Percentiles rank a stretch among this genome's conserved stretches.
phyloP scores from a whole-genome alignment of 192 early-diverging fungal genomes.

The Gonapodya sp. region DNA sequence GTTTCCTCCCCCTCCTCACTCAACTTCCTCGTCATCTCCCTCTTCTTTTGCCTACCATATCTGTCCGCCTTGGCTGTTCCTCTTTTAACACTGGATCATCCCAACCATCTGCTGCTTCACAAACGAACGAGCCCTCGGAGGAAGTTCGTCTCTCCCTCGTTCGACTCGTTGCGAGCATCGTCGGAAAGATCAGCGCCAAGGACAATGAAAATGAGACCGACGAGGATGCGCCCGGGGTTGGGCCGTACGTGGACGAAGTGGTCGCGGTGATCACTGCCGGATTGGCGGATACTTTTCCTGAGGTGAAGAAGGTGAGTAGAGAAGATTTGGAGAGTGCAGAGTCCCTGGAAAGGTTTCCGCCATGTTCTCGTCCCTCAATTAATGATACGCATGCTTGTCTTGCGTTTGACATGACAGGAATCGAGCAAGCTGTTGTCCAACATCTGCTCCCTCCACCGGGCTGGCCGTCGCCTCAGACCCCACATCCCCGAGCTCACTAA shows the following conservation, averaged over 20 bases:
- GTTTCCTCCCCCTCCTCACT: not conserved
- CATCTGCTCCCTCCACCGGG: constrained; percentile 17
- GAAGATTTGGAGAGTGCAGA: too few relatives aligned
- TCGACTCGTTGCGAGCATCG: constrained; percentile 20
- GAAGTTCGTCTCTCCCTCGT: constrained; percentile 30
- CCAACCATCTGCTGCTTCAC: constrained; percentile 8
- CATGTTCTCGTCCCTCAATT: too few relatives aligned
- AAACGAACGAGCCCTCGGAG: constrained; percentile 39
- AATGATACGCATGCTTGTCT: too few relatives aligned
- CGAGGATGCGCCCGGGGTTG: constrained; percentile 15
- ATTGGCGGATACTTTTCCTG: constrained; percentile 38
- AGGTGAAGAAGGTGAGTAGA: constrained; percentile 36
- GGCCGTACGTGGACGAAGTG: constrained; percentile 38
- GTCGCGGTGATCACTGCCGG: constrained; percentile 28
- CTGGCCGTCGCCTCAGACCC: constrained; percentile 13
- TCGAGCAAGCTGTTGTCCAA: constrained; percentile 29
- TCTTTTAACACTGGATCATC: constrained; percentile 21
- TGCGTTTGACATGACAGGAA: too few relatives aligned
- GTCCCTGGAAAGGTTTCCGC: too few relatives aligned
- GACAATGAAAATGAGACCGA: constrained; percentile 1
- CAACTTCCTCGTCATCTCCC: not conserved
- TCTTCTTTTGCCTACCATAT: not conserved
- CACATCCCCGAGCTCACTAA: constrained; percentile 30
- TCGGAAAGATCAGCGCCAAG: constrained; percentile 20
- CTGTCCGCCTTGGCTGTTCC: not conserved